Base-by-base conservation (phyloP, 78 protist species). In the Polysphondylium violaceum region DNA sequence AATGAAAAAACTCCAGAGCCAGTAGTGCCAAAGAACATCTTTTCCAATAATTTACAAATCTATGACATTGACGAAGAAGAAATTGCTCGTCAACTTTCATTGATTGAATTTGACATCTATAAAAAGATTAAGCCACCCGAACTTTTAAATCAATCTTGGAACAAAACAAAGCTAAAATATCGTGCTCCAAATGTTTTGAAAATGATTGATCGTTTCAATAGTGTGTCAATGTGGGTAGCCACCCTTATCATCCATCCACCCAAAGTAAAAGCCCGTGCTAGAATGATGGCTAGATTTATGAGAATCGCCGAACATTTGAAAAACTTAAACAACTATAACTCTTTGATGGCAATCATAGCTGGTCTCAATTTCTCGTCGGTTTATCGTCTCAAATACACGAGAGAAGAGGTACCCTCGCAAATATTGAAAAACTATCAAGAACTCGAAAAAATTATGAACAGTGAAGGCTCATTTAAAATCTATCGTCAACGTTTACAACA, bases 181-280 rank as follows among this genome's bases (percentile, higher is more conserved):
- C 25, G 87, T 33, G 75, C 96, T 17, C 92, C 89, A 25, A 94
- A 94, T 58, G 78, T 86, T 11, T 76, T 94, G 25, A 40, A 23
- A 1, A 55, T 86, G 73, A 77, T 77, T 65, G 51, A 43, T 21
- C 88, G 93, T 40, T 83, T 86, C 93, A 93, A 93, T 81, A n/a
- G 27, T 16, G 51, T 89, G 59, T 76, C 87, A 11, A 74, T 87
- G 73, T 95, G 96, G 96, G 96, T 95, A 31, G 94, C 97, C 0
- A 92, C 93, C 0, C 31, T 86, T 69, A 95, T 95, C 63, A 59
- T 93, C 6, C 77, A 85, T 17, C 72, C 91, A 1, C 31, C 9
- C 3, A 69, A 69, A 6, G 81, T 94, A 0, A 63, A 79, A 38
- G 81, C 79, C 25, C 11, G 97, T n/a, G 93, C 91, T 2, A 21